Base-by-base conservation (phyloP, 305 asterid species). In the Rubia occidens region DNA sequence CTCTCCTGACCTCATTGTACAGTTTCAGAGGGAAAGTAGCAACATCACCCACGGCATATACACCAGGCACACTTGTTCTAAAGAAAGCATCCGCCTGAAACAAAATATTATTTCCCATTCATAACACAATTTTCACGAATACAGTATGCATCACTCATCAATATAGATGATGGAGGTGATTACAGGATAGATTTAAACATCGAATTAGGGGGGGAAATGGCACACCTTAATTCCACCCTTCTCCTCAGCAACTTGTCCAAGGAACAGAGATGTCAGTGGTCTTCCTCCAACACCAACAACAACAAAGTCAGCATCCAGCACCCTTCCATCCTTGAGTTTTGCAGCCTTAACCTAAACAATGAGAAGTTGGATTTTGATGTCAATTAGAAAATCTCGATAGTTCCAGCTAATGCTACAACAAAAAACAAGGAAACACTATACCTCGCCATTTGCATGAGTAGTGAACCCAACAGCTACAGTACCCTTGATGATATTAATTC, bases 1-100 rank as follows among this genome's bases (percentile, higher is more conserved):
- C 97, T 82, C 99, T 87, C 82, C 99, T 85, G 11, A 81, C 63
- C 43, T 94, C 97, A 72, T 83, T 85, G 85, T 81, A 90, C 78
- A 94, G 62, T 79, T 94, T 94, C 93, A 94, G 64, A 58, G 99
- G 99, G 82, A 90, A 94, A 11, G 99, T 89, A 63, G 97, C 97
- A 77, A 90, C 96, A 84, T 94, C 99, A 58, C 97, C 97, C 39
- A 94, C 95, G 24, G 97, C 98, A 74, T 90, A 94, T 61, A 94
- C 97, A 80, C 80, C 88, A 42, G 96, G 89, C 44, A 80, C 67
- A 56, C 87, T 94, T 49, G 97, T 85, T 78, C 87, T 90, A 83
- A 94, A 90, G 87, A 86, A 90, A 4, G 72, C 83, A 81, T 94
- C 96, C 60, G 99, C 87, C 99, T 94, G 95, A 85, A 85, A 78